Evolutionary conservation across 495 filamentous ascomycete species (phyloP), one percentile per base, ranked within the genome.

Genomic region (Terfezia boudieri): DNA sequence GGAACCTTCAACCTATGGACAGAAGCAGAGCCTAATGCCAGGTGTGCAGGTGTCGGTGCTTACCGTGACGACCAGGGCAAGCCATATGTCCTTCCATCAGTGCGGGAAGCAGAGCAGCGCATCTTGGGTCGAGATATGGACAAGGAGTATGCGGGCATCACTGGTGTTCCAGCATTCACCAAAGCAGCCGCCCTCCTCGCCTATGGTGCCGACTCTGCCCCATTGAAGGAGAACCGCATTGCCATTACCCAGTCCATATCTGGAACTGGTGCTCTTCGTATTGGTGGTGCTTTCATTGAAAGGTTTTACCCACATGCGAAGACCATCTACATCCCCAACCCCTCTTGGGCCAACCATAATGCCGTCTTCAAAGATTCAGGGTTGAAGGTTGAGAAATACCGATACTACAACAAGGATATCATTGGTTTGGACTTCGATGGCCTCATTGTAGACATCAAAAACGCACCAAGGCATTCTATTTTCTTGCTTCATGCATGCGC

Each of bases 101-200:
- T 98, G 54, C 79, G 78, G 63, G 69, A 79, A 57, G 90, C 90
- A 53, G 90, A 98, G 73, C 76, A 88, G 68, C 84, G 84, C 70
- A 74, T 96, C 58, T 73, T 95, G 46, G 69, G 78, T 11, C 76
- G 77, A 57, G 72, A 74, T 50, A 67, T 87, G 57, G 89, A 96
- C 76, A 95, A 98, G 73, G 90, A 98, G 69, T 98, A 98, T 66
- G 87, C 92, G 53, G 86, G 83, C 60, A 98, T 98, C 69, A 95
- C 90, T 37, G 90, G 90, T 73, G 77, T 95, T 37, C 86, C 87
- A 55, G 72, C 83, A 57, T 95, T 98, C 76, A 88, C 85, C 68
- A 86, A 82, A 68, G 84, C 88, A 23, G 90, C 90, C 32, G 86
- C 86, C 38, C 68, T 82, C 61, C 80, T 98, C 20, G 90, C 90